Evolutionary conservation across 2,329 filamentous ascomycete species (phyloP), one percentile per base, ranked within the genome.

Genomic region (Colletotrichum truncatum): DNA sequence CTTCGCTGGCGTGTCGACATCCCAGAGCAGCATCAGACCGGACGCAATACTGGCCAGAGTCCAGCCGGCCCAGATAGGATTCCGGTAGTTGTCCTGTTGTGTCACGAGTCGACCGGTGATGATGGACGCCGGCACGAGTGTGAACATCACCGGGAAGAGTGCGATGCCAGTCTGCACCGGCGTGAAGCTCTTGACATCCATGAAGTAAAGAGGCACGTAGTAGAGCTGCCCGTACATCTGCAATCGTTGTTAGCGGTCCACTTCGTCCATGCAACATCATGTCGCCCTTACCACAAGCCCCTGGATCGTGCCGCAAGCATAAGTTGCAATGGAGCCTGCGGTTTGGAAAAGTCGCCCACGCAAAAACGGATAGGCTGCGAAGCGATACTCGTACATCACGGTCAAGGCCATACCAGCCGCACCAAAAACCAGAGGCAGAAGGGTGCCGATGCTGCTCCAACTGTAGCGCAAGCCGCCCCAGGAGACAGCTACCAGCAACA

Each of bases 191-290:
- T 68, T 67, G 14, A 73, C 66, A 6, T 67, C 58, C 30, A 67
- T 55, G 51, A 71, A 73, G 53, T 70, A 73, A 4, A 69, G 58
- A 2, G 70, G 55, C 14, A 69, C 18, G 38, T 66, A 69, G 25
- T 67, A 70, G 1, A 67, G 28, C 26, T 64, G 38, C 11, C 54
- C 30, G 9, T 63, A 67, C 25, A 67, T 64, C 55, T 58, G 25
- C 12, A 3, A 9, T n/a, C 4, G 9, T 9, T 30, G 10, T 58
- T 30, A 58, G 43, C 23, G 16, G 9, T 12, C 7, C 16, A n/a
- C 25, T n/a, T 21, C 11, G 6, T 8, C 7, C 11, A 21, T 4
- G 11, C n/a, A n/a, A 30, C 4, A 4, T 5, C 9, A 16, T 10
- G 18, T 49, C 3, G 11, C 6, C 23, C 43, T 21, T 49, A 58